phyloP scores from a whole-genome alignment of 305 asterid genomes.

The Plantago coronopus region DNA sequence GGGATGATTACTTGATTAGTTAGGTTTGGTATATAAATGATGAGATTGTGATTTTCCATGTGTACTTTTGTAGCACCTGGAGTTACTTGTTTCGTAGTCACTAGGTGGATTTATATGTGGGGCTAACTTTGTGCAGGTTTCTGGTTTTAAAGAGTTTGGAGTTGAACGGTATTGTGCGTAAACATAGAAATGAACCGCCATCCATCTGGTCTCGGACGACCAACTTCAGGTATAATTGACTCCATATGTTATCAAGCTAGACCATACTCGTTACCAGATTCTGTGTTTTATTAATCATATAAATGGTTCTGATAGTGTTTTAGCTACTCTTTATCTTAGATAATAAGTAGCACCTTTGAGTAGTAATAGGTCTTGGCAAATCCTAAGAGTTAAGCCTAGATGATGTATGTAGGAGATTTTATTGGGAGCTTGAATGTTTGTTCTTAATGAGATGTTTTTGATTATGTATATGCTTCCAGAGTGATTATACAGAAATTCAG shows the following conservation, averaged over 20 bases:
- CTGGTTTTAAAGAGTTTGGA: conserved; percentile 25
- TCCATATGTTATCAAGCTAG: neutral
- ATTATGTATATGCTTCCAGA: no score
- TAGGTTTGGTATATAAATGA: no score
- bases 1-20: no score
- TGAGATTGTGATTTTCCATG: no score
- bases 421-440: no score
- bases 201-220: conserved; percentile 51
- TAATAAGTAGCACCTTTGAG: no score
- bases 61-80: no score
- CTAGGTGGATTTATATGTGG: neutral
- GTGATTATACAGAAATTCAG: no score
- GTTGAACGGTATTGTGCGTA: conserved; percentile 41
- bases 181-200: conserved; percentile 70
- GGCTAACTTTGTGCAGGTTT: conserved; percentile 26
- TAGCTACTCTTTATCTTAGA: neutral
- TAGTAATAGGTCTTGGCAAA: neutral
- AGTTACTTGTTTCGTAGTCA: neutral
- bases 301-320: neutral
- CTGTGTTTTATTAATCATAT: neutral
- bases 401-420: no score
- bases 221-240: conserved; percentile 55
- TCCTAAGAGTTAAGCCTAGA: neutral
- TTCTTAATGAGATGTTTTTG: no score
- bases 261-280: conserved; percentile 1